Conservation (phyloP, 495 filamentous ascomycete species). For the Aspergillus diversus region DNA sequence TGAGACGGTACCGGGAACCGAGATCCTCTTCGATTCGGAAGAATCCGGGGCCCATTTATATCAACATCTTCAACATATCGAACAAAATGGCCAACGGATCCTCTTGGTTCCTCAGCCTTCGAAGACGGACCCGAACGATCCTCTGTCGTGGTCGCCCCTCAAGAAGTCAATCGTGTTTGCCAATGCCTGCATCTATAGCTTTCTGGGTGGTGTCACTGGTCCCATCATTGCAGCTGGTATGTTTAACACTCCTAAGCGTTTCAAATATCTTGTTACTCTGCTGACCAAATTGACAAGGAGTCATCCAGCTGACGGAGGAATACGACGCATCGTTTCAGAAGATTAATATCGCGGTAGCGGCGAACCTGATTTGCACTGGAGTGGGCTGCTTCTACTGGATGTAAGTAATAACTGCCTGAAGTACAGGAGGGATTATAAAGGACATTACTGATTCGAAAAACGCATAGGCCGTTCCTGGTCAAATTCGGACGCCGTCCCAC, state of each 20-base stretch:
- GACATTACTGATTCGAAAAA: neutral
- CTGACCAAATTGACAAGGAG: neutral
- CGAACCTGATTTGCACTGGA: neutral
- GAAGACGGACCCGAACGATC: neutral
- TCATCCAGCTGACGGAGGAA: neutral
- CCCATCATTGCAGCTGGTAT: neutral
- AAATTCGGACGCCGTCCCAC: slow-evolving; percentile 1
- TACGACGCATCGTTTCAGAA: neutral
- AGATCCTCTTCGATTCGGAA: neutral
- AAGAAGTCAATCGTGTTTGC: neutral
- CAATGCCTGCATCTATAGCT: neutral
- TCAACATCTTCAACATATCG: neutral
- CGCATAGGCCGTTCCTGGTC: neutral
- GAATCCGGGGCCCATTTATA: neutral
- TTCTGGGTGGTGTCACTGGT: neutral
- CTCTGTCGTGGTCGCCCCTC: neutral
- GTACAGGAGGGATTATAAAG: neutral
- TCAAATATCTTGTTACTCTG: neutral
- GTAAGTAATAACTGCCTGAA: too few species aligned
- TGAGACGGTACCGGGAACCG: neutral
- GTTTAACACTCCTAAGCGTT: neutral
- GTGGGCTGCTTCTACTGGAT: slow-evolving; percentile 2
- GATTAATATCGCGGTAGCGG: neutral
- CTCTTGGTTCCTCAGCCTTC: neutral
- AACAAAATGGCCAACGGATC: neutral